Conservation (phyloP, 2,329 filamentous ascomycete genomes). For the Septoria linicola region DNA sequence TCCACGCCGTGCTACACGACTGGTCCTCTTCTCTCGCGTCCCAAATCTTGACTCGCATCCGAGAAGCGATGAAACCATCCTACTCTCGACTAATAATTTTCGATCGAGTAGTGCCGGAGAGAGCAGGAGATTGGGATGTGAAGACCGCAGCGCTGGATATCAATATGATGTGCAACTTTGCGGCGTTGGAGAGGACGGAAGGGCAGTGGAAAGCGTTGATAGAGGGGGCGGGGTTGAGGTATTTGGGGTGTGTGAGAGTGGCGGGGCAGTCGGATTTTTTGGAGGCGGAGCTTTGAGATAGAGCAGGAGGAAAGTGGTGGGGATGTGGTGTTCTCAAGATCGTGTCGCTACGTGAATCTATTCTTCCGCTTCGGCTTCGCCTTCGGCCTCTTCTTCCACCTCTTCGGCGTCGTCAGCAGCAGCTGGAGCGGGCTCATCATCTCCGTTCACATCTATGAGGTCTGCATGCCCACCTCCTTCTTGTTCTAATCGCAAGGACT, state of each 20-base stretch:
- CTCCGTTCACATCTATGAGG: conserved; percentile 43
- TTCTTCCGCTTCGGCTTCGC: conserved; percentile 13
- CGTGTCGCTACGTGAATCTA: neutral
- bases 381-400: conserved; percentile 17
- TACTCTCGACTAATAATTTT: conserved; percentile 32
- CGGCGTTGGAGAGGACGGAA: conserved; percentile 43
- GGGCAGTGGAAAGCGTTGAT: conserved; percentile 39
- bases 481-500: conserved; percentile 78
- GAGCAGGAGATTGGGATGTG: conserved; percentile 15
- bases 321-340: neutral
- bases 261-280: conserved; percentile 5
- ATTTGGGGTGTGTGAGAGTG: conserved; percentile 6
- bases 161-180: conserved; percentile 43
- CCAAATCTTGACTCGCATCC: conserved; percentile 28
- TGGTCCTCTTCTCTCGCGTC: conserved; percentile 22
- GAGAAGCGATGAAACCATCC: conserved; percentile 27
- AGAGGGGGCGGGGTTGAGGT: conserved; percentile 19
- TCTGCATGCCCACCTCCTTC: conserved; percentile 57
- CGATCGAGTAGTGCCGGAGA: conserved; percentile 29
- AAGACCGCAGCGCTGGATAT: conserved; percentile 38
- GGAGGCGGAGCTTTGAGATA: conserved; percentile 1
- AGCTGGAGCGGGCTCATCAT: conserved; percentile 16
- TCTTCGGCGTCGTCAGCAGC: conserved; percentile 22
- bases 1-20: conserved; percentile 30
- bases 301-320: neutral